Base-by-base conservation (phyloP, 129 eudicot species). In the Cynara cardunculus region DNA sequence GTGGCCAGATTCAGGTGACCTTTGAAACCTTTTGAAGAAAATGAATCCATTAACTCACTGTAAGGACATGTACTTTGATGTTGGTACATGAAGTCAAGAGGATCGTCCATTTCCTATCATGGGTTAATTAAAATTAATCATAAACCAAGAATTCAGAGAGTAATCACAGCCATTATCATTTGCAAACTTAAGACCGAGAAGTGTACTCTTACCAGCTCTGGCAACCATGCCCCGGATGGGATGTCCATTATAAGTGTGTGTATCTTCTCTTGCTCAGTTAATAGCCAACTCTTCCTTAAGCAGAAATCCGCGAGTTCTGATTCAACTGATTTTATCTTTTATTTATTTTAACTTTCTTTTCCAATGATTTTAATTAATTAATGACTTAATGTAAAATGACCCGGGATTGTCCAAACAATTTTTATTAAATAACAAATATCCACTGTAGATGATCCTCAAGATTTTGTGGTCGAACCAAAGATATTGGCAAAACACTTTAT, bases 101-200 rank as follows among this genome's bases (percentile, higher is more conserved):
- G 74, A 64, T 81, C 74, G 64, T 27, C 79, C 53, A 73, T 65
- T 64, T 81, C 74, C 84, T 81, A 19, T 73, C 24, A 27, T 49
- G 31, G 25, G 68, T 62, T 49, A 25, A 44, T 71, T 71, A 21
- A 80, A 56, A 61, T 21, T 79, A 70, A 71, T 22, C 62, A 46
- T 32, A 0, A 62, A 56, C n/a, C 11, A 59, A 35, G 49, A 69
- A 69, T 9, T 19, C 9, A 30, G 39, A 72, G 22, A 68, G 11
- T 22, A 26, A 7, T 5, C 32, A 44, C 46, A 25, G 39, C 41
- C 25, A 5, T 41, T 8, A 41, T 41, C 53, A 41, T 41, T 41
- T 41, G 3, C 5, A 21, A 14, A 8, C 7, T 28, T 22, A 65
- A 66, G 32, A 41, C 26, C 24, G 3, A 73, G 12, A 8, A 44